Base-by-base conservation (phyloP, 495 filamentous ascomycete genomes). In the Xylaria grammica region DNA sequence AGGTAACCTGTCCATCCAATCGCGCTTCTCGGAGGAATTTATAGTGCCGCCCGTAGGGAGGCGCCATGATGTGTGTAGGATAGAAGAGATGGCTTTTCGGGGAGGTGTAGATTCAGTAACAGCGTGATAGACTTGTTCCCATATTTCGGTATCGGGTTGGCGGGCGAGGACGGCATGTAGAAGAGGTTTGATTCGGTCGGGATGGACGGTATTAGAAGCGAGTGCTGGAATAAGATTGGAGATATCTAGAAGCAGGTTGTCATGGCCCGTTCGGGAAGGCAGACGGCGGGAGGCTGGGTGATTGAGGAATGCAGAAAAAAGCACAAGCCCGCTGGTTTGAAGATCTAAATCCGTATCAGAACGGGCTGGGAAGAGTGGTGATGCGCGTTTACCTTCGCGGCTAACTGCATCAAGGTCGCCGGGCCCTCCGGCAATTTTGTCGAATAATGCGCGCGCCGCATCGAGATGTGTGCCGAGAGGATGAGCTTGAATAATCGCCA, bases 11-110 rank as follows among this genome's bases (percentile, higher is more conserved):
- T 82, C 75, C 38, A 81, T 63, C 67, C 81, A 42, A 60, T 72
- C 71, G 51, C 72, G 69, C 60, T 74, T 61, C 64, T 83, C 72
- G 13, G 78, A 81, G 27, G 74, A 77, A 57, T 81, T 77, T 48
- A 65, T 72, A 63, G 79, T 75, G 65, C 72, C 69, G 67, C 73
- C 69, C 46, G 74, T 78, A 53, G 78, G 81, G 58, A 63, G 69
- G 48, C 70, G 70, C 72, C 67, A 78, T 68, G 69, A 75, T 17
- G 75, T 81, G 66, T 80, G 72, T 56, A 46, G 67, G 58, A 73
- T 38, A 42, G 72, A 70, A 20, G 71, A 69, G 58, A 71, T 68
- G 59, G 67, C 36, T 71, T 61, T 69, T 63, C 65, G 70, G 54
- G 72, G 70, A 34, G 72, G 74, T 46, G 77, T 77, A 24, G 68